Conservation (phyloP, 2,329 filamentous ascomycete genomes). For the Camptophora hylomeconis region DNA sequence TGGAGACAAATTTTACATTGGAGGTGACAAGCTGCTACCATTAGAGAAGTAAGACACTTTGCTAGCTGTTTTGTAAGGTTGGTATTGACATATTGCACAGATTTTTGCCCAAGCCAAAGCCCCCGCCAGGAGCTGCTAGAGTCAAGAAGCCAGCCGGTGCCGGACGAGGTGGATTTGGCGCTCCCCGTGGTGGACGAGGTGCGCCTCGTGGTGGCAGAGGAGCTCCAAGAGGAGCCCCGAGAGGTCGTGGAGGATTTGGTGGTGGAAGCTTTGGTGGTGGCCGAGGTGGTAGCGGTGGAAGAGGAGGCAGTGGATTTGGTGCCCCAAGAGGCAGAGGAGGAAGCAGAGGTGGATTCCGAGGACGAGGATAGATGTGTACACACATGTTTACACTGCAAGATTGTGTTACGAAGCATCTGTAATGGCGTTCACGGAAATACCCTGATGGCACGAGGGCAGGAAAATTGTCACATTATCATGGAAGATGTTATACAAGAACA, state of each 20-base stretch:
- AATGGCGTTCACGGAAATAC: no score
- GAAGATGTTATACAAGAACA: no score
- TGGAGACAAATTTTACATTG: constrained; percentile 96
- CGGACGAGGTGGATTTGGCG: constrained; percentile 32
- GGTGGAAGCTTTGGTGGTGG: constrained; percentile 30
- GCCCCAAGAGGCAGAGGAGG: constrained; percentile 20
- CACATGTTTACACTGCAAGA: no score
- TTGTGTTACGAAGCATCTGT: no score
- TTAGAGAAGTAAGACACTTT: constrained; percentile 62
- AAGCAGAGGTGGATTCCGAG: no score
- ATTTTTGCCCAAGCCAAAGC: constrained; percentile 91
- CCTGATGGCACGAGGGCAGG: no score
- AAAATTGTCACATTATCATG: no score
- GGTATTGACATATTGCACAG: no score
- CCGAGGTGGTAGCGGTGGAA: constrained; percentile 25
- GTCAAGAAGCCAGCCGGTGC: constrained; percentile 26
- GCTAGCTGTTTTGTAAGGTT: no score
- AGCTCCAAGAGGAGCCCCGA: constrained; percentile 35
- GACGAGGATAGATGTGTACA: no score
- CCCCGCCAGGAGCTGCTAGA: constrained; percentile 43
- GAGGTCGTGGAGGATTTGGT: constrained; percentile 40
- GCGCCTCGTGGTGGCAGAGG: constrained; percentile 25
- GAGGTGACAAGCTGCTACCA: constrained; percentile 83
- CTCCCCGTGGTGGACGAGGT: constrained; percentile 24
- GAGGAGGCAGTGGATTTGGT: constrained; percentile 29